Evolutionary conservation across 1,139 yeast species (phyloP).

Genomic region (Magnusiomyces sp.): DNA sequence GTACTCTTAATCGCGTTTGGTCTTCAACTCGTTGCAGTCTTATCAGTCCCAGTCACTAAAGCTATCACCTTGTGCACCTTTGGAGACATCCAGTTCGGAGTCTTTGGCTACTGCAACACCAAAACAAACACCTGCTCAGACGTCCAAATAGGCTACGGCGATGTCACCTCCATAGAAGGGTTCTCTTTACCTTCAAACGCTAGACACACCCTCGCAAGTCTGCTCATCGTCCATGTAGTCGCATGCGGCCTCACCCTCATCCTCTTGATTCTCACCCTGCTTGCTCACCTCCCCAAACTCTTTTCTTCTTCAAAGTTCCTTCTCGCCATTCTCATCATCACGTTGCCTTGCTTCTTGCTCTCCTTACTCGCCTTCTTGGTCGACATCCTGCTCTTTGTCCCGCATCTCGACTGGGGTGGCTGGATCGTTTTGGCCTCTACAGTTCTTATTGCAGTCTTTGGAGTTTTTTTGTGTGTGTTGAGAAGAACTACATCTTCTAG

Average conservation of each 20-base stretch:
- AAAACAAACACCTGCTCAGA: slow-evolving; percentile 41
- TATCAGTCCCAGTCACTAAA: slow-evolving; percentile 56
- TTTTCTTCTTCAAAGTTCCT: slow-evolving; percentile 32
- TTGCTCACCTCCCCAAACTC: slow-evolving; percentile 36
- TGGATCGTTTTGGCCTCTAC: slow-evolving; percentile 45
- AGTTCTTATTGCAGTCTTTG: slow-evolving; percentile 36
- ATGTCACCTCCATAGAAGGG: slow-evolving; percentile 30
- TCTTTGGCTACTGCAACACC: slow-evolving; percentile 67
- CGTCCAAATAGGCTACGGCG: slow-evolving; percentile 44
- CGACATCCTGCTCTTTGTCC: slow-evolving; percentile 45
- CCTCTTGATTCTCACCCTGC: slow-evolving; percentile 33
- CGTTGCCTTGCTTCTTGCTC: slow-evolving; percentile 41
- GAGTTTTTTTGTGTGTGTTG: slow-evolving; percentile 40
- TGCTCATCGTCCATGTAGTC: slow-evolving; percentile 72
- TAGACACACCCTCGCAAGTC: slow-evolving; percentile 57
- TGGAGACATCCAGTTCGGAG: slow-evolving; percentile 60
- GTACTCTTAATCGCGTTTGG: slow-evolving; percentile 43
- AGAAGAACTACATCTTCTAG: slow-evolving; percentile 46
- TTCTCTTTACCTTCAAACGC: slow-evolving; percentile 49
- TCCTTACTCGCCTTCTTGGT: slow-evolving; percentile 45
- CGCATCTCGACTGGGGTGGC: slow-evolving; percentile 47
- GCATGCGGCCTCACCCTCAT: slow-evolving; percentile 71
- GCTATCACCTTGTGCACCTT: slow-evolving; percentile 43
- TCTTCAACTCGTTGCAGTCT: slow-evolving; percentile 45
- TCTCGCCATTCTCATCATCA: slow-evolving; percentile 35